Base-by-base conservation (phyloP, 371 early-diverging fungal genomes). In the Blakeslea trispora region DNA sequence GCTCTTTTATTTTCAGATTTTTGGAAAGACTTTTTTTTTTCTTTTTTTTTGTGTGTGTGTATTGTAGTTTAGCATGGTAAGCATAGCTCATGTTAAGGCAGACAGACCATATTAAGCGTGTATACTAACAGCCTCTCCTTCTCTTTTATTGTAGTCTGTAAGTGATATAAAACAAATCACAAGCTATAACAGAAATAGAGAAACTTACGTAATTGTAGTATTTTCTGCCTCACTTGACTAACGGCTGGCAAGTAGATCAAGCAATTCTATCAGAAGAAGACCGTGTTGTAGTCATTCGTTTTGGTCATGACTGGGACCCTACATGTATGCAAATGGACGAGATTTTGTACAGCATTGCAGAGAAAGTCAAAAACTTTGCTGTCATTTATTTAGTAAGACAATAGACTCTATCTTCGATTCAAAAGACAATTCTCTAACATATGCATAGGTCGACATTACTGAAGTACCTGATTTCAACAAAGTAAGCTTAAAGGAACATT, bases 321-420 rank as follows among this genome's bases (percentile, higher is more conserved):
- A 82, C 82, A 2, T 97, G 99, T 75, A 98, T 98, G 98, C 77
- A 84, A 54, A 96, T 96, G 96, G 99, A 98, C 65, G 98, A 98
- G 68, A 83, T 90, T 39, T 80, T 98, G 35, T 95, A 94, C 63
- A 77, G 82, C 22, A 89, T 95, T 37, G 96, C 95, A 9, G 99
- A 98, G 55, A 90, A 89, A 68, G 91, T 97, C 56, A 97, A 96
- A 74, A 96, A 96, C 73, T 98, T 96, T 88, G 97, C 97, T 0
- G 95, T 96, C 19, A 82, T 97, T 28, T 98, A 97, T 66, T 73
- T 97, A 55, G 94, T 83, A 72, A 72, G 57, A 28, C 28, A 18
- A 11, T 28, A 42, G n/a, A 57, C 17, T n/a, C 34, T 18, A 8
- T 46, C 17, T 23, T 34, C 18, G 6, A 15, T 24, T 35, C 23